These are phyloP conservation scores for Trichosporon asahii DNA, from an alignment of 1,284 basidiomycete genomes.

Conservation along the genomic window DNA sequence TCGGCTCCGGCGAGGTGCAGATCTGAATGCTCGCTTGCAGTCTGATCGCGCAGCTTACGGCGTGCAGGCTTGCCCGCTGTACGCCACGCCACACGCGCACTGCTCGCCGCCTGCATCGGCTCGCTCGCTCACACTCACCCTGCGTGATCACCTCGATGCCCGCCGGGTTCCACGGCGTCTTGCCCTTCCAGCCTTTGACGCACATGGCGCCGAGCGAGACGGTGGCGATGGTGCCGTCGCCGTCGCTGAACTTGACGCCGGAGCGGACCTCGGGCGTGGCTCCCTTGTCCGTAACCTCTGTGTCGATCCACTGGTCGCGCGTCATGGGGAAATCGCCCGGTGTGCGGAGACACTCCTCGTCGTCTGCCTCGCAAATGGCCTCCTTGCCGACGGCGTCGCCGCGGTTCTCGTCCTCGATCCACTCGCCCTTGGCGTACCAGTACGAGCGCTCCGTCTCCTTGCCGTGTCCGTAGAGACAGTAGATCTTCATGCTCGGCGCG, in stretches of 20 bases:
- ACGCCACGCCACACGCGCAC: too few species aligned
- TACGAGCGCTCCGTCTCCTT: conserved; percentile 79
- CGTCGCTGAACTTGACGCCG: conserved; percentile 86
- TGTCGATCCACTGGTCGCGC: conserved; percentile 75
- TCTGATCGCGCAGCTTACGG: neutral
- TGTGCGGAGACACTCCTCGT: conserved; percentile 53
- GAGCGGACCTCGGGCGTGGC: conserved; percentile 66
- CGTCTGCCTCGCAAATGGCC: conserved; percentile 52
- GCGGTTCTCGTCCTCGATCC: conserved; percentile 63
- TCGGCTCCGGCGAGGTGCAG: neutral
- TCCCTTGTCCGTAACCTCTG: conserved; percentile 67
- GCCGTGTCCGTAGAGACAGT: conserved; percentile 91
- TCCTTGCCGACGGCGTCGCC: conserved; percentile 54
- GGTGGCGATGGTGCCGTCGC: conserved; percentile 91
- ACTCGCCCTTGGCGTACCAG: conserved; percentile 67
- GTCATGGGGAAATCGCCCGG: conserved; percentile 62
- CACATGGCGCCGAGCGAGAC: conserved; percentile 93
- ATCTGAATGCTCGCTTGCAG: too few species aligned
- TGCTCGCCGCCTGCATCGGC: neutral
- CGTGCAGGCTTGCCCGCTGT: too few species aligned
- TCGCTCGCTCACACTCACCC: conserved; percentile 58
- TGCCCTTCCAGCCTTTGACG: conserved; percentile 86
- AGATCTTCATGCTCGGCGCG: conserved; percentile 89
- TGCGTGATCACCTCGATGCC: conserved; percentile 79
- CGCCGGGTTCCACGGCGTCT: conserved; percentile 84